Base-by-base conservation (phyloP, 495 filamentous ascomycete species). In the Bryoglossum gracile region DNA sequence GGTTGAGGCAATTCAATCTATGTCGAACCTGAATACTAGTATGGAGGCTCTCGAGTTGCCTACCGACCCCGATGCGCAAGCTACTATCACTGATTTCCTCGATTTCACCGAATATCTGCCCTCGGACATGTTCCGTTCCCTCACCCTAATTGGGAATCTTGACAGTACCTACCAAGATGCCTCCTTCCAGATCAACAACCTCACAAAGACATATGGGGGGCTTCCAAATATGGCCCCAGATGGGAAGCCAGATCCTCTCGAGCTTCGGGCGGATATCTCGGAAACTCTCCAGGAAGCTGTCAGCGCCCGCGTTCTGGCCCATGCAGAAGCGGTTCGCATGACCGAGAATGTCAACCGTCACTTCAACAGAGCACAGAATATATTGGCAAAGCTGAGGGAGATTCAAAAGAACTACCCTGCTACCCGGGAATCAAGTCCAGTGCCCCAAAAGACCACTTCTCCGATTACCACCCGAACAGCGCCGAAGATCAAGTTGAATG, bases 71-170 rank as follows among this genome's bases (percentile, higher is more conserved):
- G 92, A 98, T 67, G 86, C 87, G n/a, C 87, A 94, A 54, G 84
- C 89, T 8, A 92, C 88, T 45, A 83, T 96, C 13, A 91, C 85
- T 52, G 92, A 98, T 68, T 98, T 89, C 65, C 83, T 95, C 57
- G 92, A 96, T 65, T 94, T 81, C 65, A 96, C 92, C 53, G 92
- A 98, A 69, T 94, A 92, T 69, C 86, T 97, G 16, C 91, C 92
- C 13, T 84, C 89, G 24, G 94, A 97, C 66, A 80, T 97, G 50
- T 77, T 83, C 49, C 88, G 92, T 54, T 95, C 92, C 46, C 74
- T 98, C 35, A 89, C 85, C 40, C 77, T 96, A 41, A 89, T 98
- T 54, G 76, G 81, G 54, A 80, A 89, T 43, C 83, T 96, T 44
- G 87, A 95, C 62, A 66, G 79, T 42, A 76, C 74, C 32, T 89